Conservation (phyloP, 1,284 basidiomycete genomes). For the Tausonia pullulans region DNA sequence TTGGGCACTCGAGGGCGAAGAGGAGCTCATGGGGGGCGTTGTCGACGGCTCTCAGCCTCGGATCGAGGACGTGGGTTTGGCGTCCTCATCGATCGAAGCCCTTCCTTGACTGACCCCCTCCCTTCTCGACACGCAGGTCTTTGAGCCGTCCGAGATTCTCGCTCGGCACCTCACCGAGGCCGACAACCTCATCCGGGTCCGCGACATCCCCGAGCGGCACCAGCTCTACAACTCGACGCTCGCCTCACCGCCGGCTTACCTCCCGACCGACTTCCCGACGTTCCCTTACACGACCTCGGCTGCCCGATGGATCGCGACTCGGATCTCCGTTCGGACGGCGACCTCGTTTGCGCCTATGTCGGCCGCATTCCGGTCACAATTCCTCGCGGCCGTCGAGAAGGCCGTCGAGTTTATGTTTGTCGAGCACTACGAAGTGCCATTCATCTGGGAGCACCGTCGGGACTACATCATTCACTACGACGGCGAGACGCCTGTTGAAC, state of each 20-base stretch:
- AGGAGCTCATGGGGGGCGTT: conserved; percentile 40
- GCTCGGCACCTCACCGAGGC: conserved; percentile 85
- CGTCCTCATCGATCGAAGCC: background rate
- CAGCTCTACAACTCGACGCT: conserved; percentile 83
- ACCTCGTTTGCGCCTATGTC: conserved; percentile 50
- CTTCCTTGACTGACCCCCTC: background rate
- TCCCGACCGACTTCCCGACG: conserved; percentile 46
- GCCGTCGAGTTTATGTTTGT: conserved; percentile 77
- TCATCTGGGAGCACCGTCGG: conserved; percentile 85
- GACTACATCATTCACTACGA: conserved; percentile 73
- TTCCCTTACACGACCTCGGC: conserved; percentile 52
- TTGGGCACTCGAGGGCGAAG: conserved; percentile 75
- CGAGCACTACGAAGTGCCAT: conserved; percentile 82
- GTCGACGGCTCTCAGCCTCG: conserved; percentile 58
- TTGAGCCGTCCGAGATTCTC: conserved; percentile 93
- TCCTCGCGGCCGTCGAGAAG: conserved; percentile 52
- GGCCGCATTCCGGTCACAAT: conserved; percentile 18
- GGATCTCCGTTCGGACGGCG: conserved; percentile 67
- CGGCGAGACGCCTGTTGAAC: conserved; percentile 43
- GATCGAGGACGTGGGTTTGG: conserved; percentile 70
- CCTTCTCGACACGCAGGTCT: conserved; percentile 53
- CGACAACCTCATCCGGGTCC: conserved; percentile 80
- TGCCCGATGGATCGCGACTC: conserved; percentile 76
- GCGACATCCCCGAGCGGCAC: conserved; percentile 92
- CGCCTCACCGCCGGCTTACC: conserved; percentile 52